Evolutionary conservation across 345 rosid genomes (phyloP), one percentile per base, ranked within the genome.

Genomic region (Rhodomyrtus tomentosa): DNA sequence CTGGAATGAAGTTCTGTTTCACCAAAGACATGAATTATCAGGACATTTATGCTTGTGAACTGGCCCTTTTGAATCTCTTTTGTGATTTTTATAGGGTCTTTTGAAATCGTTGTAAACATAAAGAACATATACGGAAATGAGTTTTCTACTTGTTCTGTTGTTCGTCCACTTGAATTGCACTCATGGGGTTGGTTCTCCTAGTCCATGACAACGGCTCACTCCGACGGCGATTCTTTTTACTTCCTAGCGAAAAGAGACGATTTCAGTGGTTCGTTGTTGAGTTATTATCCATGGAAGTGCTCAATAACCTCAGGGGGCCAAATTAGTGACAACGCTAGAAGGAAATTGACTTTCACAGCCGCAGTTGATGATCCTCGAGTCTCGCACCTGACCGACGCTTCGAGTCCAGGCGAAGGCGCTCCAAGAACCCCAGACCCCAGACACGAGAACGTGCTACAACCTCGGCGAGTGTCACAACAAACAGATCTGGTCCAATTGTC

Each of bases 231-330:
- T 48, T 55, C 79, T 21, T 40, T n/a, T n/a, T n/a, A n/a, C n/a
- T n/a, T 36, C 38, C 27, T 40, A 81, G 51, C 40, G 22, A 53
- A 21, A 24, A 55, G 54, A 48, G 25, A 13, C 13, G 12, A 80
- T 72, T 62, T 85, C 10, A 80, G 29, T 55, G 90, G 84, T 45
- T 84, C 10, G 87, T 87, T 7, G 88, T 93, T 0, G 92, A 92
- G 48, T 93, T 94, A 88, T 93, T 94, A 88, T 93, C 99, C 52
- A 81, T 95, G 86, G 92, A 93, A 55, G 88, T 87, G 22, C 76
- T 91, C 45, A 83, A 84, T 32, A 84, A 91, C 82, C 85, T 86
- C 58, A 89, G 56, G 94, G 93, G 10, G 83, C 85, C 84, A 85
- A 82, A 85, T 8, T 89, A 49, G 85, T 96, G 94, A 93, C 83